Base-by-base conservation (phyloP, 805 yeast genomes). In the Schwanniomyces vanrijiae region DNA sequence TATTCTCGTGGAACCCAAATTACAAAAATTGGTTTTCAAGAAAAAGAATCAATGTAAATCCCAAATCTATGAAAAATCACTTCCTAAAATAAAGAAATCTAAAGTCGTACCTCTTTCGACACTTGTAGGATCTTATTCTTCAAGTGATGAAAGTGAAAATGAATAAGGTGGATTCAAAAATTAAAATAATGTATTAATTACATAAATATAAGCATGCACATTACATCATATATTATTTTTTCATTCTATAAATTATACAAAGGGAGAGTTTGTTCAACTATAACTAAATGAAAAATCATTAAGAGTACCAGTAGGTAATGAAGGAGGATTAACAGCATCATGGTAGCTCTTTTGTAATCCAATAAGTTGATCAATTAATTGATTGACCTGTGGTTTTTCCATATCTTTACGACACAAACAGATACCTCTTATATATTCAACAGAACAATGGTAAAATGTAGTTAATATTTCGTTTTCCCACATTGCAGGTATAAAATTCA, bases 381-480 rank as follows among this genome's bases (percentile, higher is more conserved):
- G 56, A 40, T 56, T 61, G 5, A 70, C 60, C 37, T 53, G 55
- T 19, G 55, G 52, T 48, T 61, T 57, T 35, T 73, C 77, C 58
- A 68, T 56, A 50, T 73, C 80, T 57, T 69, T 79, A 56, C 77
- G 69, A 56, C 71, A 77, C 53, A 73, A 71, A 44, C 90, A 73
- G 37, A 90, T 77, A 11, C 83, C 83, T 39, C 78, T 80, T 37
- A 91, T 75, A 57, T 90, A 79, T 43, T 80, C 84, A 6, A 84
- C 67, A 0, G 96, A 90, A 48, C 91, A 83, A 61, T 89, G 90
- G 68, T 89, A 84, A 69, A 84, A 90, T 35, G 77, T 78, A 10
- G 72, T 71, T 44, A 90, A 69, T 33, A 87, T 78, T 38, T 77
- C 81, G 45, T 57, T 64, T 56, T 73, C 74, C 83, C 90, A 87